A percentile compares a stretch with the other conserved stretches of the same genome.
Conservation (phyloP, 495 filamentous ascomycete genomes). For the Xeromyces bisporus region DNA sequence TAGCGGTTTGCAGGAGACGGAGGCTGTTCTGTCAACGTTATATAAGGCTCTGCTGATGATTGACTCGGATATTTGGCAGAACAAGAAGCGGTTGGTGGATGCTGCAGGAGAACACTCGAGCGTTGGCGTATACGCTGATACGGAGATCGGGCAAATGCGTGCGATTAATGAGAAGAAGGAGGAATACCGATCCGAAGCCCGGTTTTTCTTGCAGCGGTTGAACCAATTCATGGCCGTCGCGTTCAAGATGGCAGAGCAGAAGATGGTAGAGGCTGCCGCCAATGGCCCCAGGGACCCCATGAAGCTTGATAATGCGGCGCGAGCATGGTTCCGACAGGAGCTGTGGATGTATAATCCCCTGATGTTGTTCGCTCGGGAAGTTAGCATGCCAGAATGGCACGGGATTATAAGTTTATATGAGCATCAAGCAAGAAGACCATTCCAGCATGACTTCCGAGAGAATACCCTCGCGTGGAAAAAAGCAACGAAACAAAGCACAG, state of each 20-base stretch:
- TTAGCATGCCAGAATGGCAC: conserved; percentile 66
- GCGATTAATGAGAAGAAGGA: conserved; percentile 89
- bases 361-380: conserved; percentile 70
- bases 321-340: conserved; percentile 33
- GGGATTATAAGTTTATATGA: conserved; percentile 65
- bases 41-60: conserved; percentile 94
- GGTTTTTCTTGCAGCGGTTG: conserved; percentile 55
- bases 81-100: conserved; percentile 28
- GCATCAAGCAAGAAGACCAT: conserved; percentile 52
- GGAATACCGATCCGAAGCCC: conserved; percentile 56
- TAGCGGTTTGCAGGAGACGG: conserved; percentile 56
- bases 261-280: conserved; percentile 38
- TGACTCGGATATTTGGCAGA: conserved; percentile 54
- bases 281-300: conserved; percentile 24
- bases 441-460: conserved; percentile 68
- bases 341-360: conserved; percentile 77
- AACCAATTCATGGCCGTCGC: conserved; percentile 64
- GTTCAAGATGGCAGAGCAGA: conserved; percentile 57
- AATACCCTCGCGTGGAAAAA: conserved; percentile 71
- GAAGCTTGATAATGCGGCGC: conserved; percentile 33
- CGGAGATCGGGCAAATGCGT: conserved; percentile 76
- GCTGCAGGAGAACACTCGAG: conserved; percentile 33
- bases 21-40: conserved; percentile 56
- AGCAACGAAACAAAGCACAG: conserved; percentile 55
- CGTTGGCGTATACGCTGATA: conserved; percentile 48